Conservation (phyloP, 2,329 filamentous ascomycete genomes). For the Balansia obtecta region DNA sequence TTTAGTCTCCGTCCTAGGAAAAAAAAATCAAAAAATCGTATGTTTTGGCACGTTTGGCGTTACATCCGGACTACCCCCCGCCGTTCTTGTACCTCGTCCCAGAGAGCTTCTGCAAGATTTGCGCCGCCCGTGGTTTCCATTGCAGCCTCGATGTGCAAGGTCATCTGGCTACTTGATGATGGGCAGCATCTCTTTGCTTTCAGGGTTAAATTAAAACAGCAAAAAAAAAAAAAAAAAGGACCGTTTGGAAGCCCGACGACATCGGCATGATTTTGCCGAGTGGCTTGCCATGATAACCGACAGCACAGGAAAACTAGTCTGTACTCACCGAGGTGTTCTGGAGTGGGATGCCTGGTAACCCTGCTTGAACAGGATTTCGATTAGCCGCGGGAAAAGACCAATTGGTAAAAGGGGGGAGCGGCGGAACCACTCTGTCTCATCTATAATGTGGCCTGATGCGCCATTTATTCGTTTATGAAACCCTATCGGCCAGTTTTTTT, state of each 20-base stretch:
- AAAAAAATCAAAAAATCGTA: too few relatives aligned
- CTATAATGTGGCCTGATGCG: constrained; percentile 4
- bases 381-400: too few relatives aligned
- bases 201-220: too few relatives aligned
- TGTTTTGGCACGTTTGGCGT: neutral
- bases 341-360: neutral
- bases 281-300: constrained; percentile 1
- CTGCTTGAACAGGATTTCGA: neutral
- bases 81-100: too few relatives aligned
- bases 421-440: constrained; percentile 1
- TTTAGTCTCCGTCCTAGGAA: too few relatives aligned
- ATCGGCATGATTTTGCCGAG: constrained; percentile 1
- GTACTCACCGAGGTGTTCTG: neutral
- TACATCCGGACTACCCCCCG: neutral
- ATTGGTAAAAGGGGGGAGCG: neutral
- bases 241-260: neutral
- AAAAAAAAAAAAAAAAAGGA: too few relatives aligned
- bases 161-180: too few relatives aligned
- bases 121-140: neutral
- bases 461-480: neutral
- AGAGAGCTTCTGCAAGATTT: too few relatives aligned
- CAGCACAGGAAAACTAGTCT: neutral
- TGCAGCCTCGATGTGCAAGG: neutral
- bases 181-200: too few relatives aligned
- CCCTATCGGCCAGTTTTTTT: neutral